Conservation (phyloP, 345 rosid genomes). For the Cochlearia excelsa region DNA sequence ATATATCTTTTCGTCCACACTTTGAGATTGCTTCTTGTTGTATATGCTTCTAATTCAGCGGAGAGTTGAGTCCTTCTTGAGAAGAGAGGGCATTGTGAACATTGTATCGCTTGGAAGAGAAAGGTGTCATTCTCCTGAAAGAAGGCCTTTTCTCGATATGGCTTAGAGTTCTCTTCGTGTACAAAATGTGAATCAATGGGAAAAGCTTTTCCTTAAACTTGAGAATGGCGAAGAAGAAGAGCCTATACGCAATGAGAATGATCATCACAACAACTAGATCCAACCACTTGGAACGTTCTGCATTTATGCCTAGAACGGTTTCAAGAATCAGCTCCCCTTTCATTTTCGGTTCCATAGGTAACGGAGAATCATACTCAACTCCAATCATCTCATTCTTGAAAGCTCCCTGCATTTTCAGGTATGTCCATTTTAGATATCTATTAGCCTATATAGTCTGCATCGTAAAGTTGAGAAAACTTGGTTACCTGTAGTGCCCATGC, state of each 20-base stretch:
- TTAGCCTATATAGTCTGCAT: slow-evolving; percentile 5
- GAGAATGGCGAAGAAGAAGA: slow-evolving; percentile 67
- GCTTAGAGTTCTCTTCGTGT: slow-evolving; percentile 56
- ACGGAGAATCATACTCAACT: slow-evolving; percentile 59
- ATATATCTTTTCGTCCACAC: slow-evolving; percentile 3
- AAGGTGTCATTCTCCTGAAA: slow-evolving; percentile 47
- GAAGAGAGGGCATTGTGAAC: slow-evolving; percentile 57
- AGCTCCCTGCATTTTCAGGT: slow-evolving; percentile 54
- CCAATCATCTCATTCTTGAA: slow-evolving; percentile 82
- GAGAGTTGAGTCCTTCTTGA: slow-evolving; percentile 84
- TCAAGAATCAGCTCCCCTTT: slow-evolving; percentile 57
- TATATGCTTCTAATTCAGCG: slow-evolving; percentile 42
- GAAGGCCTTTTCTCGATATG: slow-evolving; percentile 72
- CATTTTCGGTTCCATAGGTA: slow-evolving; percentile 55
- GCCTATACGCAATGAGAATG: slow-evolving; percentile 65
- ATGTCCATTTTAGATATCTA: slow-evolving; percentile 9
- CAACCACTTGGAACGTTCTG: slow-evolving; percentile 74
- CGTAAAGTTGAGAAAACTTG: slow-evolving; percentile 4
- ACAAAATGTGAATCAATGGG: slow-evolving; percentile 53
- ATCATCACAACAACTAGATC: slow-evolving; percentile 56
- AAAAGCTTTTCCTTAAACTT: slow-evolving; percentile 73
- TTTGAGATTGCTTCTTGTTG: slow-evolving; percentile 6
- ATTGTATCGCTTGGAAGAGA: slow-evolving; percentile 58
- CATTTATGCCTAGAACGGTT: slow-evolving; percentile 48
- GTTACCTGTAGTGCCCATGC: slow-evolving; percentile 83